Percentiles rank a stretch among this genome's conserved stretches.
phyloP scores from a whole-genome alignment of 306 rosid species.

The Vicia villosa region DNA sequence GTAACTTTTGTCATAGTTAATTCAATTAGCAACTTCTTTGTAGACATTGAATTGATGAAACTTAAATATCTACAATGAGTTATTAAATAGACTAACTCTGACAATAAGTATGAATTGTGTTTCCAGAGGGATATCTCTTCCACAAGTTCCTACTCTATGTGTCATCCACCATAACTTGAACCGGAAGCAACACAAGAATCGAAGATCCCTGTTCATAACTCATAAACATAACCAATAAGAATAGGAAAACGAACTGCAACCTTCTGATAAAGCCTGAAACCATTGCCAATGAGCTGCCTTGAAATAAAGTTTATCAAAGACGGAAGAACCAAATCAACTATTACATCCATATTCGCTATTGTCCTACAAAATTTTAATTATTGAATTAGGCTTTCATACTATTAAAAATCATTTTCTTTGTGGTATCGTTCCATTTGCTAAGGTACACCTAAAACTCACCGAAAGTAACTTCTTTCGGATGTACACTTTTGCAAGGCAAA shows the following conservation, averaged over 20 bases:
- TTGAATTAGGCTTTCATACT: slow-evolving; percentile 30
- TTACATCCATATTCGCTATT: slow-evolving; percentile 85
- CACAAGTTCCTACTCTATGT: no score
- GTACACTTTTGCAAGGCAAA: slow-evolving; percentile 89
- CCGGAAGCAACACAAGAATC: no score
- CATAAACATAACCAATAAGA: no score
- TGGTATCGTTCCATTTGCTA: slow-evolving; percentile 6
- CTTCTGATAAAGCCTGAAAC: slow-evolving; percentile 91
- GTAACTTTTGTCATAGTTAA: neutral
- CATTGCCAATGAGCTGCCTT: slow-evolving; percentile 90
- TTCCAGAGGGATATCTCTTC: no score
- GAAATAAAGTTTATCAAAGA: slow-evolving; percentile 85
- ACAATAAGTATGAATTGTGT: no score
- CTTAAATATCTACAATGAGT: no score
- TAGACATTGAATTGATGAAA: no score
- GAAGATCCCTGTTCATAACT: no score
- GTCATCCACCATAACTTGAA: no score
- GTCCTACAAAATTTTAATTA: slow-evolving; percentile 62
- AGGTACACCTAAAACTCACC: slow-evolving; percentile 55
- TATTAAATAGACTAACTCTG: no score
- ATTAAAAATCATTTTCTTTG: slow-evolving; percentile 11
- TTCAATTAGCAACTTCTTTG: no score
- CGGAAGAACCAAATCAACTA: slow-evolving; percentile 86
- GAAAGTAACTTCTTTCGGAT: slow-evolving; percentile 82
- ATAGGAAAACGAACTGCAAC: slow-evolving; percentile 46